Evolutionary conservation across 2,329 filamentous ascomycete species (phyloP), one percentile per base, ranked within the genome.

Genomic region (Colletotrichum truncatum): DNA sequence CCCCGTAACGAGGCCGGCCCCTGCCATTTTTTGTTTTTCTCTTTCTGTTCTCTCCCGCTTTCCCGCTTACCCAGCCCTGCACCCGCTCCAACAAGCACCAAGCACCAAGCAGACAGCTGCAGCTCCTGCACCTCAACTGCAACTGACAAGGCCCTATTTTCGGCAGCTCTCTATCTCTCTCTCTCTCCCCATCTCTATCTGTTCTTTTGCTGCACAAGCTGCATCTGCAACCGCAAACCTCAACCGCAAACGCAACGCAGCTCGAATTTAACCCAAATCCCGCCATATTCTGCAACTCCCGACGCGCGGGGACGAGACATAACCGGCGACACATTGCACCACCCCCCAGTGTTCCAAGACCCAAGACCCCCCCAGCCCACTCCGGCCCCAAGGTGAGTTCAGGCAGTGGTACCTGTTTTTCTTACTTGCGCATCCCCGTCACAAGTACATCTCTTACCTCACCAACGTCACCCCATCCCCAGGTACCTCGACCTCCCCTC

Each of bases 1-100:
- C 62, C 62, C 32, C 46, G 61, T 53, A 60, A 53, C 55, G 55
- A 64, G 46, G 61, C 55, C 61, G 41, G 25, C 43, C 51, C n/a
- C n/a, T n/a, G n/a, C n/a, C 10, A 10, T 26, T 18, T n/a, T 21
- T n/a, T 6, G 38, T 41, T 18, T 41, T n/a, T 41, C 38, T 21
- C 16, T 21, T n/a, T 41, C 38, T 6, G 38, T 0, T 25, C 18
- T 25, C 45, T 16, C 45, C 32, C 26, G 18, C 46, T 49, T n/a
- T 34, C 32, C 23, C 1, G 23, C 28, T 34, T 49, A 11, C 6
- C 36, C 36, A 28, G 28, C 16, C 46, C 26, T 49, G 46, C 46
- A 49, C 32, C 46, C 30, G 26, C 26, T 25, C n/a, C 36, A n/a
- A 39, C 14, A 14, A 39, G 36, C 36, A 8, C 6, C 36, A 12